Base-by-base conservation (phyloP, 371 early-diverging fungal species). In the Batkoa obscura region DNA sequence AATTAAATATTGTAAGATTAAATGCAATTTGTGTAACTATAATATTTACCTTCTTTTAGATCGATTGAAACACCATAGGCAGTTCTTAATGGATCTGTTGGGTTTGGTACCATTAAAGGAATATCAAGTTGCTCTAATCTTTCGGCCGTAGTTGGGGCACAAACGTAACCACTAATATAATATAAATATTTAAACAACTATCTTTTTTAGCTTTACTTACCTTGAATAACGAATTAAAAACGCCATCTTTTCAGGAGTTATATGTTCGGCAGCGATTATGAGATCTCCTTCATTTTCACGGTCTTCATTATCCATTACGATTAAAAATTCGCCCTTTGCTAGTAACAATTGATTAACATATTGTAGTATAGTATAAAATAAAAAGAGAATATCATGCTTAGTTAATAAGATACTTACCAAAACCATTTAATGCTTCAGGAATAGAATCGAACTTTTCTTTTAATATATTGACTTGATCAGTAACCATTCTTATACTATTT, bases 221-320 rank as follows among this genome's bases (percentile, higher is more conserved):
- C 85, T 84, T 13, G 88, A 83, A 69, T 94, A 76, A 50, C 90
- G 79, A 68, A 96, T 82, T 63, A 92, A 73, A 63, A 96, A 96
- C 6, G 94, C 93, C 76, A 90, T 81, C 65, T 88, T 82, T 60
- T 86, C 87, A 0, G 87, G 80, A 8, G 92, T 93, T 13, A 85
- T 66, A 60, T 80, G 78, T 65, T 93, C 81, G 13, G 86, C 94
- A 0, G 97, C 91, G 56, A 94, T 83, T 59, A 96, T 87, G 57
- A 96, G 67, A 62, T 96, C 97, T 51, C 97, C 97, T 64, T 96
- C 97, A 63, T 96, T 96, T 71, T 96, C 97, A 5, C 95, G 83
- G 63, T 90, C 94, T 61, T 92, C 92, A 65, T 92, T 85, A 69
- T 96, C 97, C 66, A 93, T 86, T 0, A 86, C 95, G 49, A 96